Evolutionary conservation across 805 yeast species (phyloP).

Genomic region (Yamadazyma philogaea): DNA sequence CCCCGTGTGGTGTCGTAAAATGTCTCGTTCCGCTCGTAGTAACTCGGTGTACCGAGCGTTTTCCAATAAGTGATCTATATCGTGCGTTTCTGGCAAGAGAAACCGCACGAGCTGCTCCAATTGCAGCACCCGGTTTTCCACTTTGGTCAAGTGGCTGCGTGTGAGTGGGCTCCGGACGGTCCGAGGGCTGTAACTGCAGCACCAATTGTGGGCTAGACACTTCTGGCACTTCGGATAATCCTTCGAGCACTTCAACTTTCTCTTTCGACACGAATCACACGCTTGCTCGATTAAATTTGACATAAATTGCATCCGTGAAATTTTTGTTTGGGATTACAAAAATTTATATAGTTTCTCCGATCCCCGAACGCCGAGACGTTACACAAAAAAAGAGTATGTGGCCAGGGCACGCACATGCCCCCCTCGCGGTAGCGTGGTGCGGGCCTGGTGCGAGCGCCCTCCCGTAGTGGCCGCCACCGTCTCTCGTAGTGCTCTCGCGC

Average conservation of each 20-base stretch:
- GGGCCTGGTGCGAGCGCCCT: too few species aligned
- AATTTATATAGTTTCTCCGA: constrained; percentile 5
- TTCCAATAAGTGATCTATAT: constrained; percentile 18
- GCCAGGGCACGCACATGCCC: too few species aligned
- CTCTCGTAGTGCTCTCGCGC: too few species aligned
- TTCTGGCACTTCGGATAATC: constrained; percentile 73
- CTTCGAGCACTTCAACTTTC: constrained; percentile 79
- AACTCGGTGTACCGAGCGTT: constrained; percentile 14
- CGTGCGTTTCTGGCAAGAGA: constrained; percentile 27
- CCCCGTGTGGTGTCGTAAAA: background rate
- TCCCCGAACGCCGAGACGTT: constrained; percentile 10
- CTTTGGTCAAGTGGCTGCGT: constrained; percentile 72
- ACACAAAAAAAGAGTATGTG: too few species aligned
- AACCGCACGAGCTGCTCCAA: constrained; percentile 30
- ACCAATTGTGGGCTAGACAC: constrained; percentile 69
- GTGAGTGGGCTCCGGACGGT: constrained; percentile 78
- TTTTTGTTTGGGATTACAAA: constrained; percentile 1
- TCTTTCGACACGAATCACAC: constrained; percentile 80
- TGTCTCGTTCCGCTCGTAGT: constrained; percentile 10
- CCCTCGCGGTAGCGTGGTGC: too few species aligned
- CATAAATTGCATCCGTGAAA: background rate
- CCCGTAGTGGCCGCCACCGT: too few species aligned
- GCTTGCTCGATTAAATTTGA: constrained; percentile 44
- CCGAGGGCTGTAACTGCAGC: constrained; percentile 75
- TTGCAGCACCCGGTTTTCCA: constrained; percentile 48